Base-by-base conservation (phyloP, 805 yeast species). In the Pichia nakasei region DNA sequence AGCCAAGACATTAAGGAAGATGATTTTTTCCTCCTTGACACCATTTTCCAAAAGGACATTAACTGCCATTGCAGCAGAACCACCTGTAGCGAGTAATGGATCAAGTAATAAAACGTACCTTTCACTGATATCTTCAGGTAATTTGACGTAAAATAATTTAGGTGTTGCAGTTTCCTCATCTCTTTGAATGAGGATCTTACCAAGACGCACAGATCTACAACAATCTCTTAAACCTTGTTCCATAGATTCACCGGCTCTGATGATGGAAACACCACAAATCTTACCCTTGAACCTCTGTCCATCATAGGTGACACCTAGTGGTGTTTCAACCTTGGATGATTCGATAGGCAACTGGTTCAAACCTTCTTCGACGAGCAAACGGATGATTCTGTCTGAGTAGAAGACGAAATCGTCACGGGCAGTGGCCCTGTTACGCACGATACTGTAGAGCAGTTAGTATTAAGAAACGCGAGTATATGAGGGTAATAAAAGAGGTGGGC, bases 51-150 rank as follows among this genome's bases (percentile, higher is more conserved):
- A 70, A 57, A 93, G 69, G 17, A 93, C 97, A 48, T 93, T 95
- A 17, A 89, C 86, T 15, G 97, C 99, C 93, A 89, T 85, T 64
- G 87, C 78, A 18, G 97, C 98, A 48, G 96, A 85, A 41, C 98
- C 98, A 53, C 98, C 98, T 18, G 99, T 93, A 29, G 99, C 99
- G 60, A 93, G 75, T 94, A 93, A 85, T 45, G 99, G 98, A 59
- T 93, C 99, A 52, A 93, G 71, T 55, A 93, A 67, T 60, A 93
- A 85, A 22, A 93, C 97, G 56, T 80, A 93, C 53, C 98, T 74
- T 17, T 84, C 84, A 37, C 82, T 67, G 52, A 93, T 91, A 58
- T 93, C 98, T 50, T 80, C 86, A 18, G 99, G 99, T 50, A 93
- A 73, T 63, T 93, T 93, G 55, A 85, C 96, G 63, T 89, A 93